Conservation (phyloP, 108 stramenopile genomes). For the Nannochloropsis granulata region DNA sequence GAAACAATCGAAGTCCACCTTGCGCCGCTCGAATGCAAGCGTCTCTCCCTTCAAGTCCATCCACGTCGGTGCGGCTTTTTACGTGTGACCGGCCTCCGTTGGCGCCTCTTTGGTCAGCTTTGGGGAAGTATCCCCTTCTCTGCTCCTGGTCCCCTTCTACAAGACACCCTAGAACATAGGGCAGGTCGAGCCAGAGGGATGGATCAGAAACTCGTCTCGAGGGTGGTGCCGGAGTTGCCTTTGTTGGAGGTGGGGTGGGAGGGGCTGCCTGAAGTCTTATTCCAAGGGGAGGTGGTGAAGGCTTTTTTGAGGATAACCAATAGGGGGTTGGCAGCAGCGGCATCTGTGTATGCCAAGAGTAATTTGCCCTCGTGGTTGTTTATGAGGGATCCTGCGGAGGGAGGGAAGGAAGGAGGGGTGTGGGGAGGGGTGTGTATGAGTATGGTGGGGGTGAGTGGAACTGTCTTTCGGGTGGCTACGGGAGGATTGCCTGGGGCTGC, state of each 20-base stretch:
- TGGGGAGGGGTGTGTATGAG: background rate
- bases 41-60: background rate
- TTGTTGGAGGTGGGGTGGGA: constrained; percentile 5
- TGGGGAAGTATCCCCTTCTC: constrained; percentile 2
- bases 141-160: constrained; percentile 5
- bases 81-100: background rate
- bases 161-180: constrained; percentile 6
- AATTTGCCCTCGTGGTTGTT: background rate
- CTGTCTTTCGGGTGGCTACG: background rate
- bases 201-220: background rate
- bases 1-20: background rate
- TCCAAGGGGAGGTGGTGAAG: constrained; percentile 12
- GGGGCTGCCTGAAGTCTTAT: constrained; percentile 6
- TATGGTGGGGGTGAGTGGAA: background rate
- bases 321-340: background rate
- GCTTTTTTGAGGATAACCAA: constrained; percentile 7
- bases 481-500: background rate
- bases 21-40: background rate
- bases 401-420: background rate
- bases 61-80: background rate
- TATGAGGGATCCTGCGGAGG: background rate
- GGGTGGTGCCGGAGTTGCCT: constrained; percentile 3
- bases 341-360: background rate
- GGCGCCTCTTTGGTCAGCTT: background rate
- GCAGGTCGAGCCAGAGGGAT: background rate